Conservation (phyloP, 1,284 basidiomycete genomes). For the Naganishia cerealis region DNA sequence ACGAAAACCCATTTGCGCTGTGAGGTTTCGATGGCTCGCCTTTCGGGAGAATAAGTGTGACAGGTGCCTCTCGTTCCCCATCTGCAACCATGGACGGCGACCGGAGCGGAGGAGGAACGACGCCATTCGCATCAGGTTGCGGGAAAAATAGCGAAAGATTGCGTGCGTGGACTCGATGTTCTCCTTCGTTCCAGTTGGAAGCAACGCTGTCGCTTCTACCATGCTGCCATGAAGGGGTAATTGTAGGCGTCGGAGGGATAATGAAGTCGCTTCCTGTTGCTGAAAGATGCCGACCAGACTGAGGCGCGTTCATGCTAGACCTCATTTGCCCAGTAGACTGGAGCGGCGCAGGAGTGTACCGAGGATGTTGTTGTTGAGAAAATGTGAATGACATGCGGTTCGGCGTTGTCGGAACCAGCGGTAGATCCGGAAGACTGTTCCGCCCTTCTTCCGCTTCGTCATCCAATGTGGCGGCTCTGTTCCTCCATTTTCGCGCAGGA, state of each 20-base stretch:
- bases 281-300: constrained; percentile 11
- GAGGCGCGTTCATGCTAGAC: constrained; percentile 2
- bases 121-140: constrained; percentile 62
- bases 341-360: constrained; percentile 1
- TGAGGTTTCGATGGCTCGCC: constrained; percentile 46
- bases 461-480: background rate
- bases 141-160: constrained; percentile 91
- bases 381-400: constrained; percentile 27
- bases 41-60: constrained; percentile 56
- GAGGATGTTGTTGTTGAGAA: constrained; percentile 15
- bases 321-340: constrained; percentile 1
- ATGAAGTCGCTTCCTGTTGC: constrained; percentile 14
- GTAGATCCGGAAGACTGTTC: constrained; percentile 28
- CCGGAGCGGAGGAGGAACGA: constrained; percentile 7
- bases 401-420: constrained; percentile 24
- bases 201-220: constrained; percentile 17
- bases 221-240: constrained; percentile 20
- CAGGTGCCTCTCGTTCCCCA: constrained; percentile 56
- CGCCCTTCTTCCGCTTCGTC: constrained; percentile 28
- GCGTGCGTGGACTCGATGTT: constrained; percentile 72
- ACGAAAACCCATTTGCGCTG: constrained; percentile 65
- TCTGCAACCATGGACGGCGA: constrained; percentile 30
- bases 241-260: constrained; percentile 12
- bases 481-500: constrained; percentile 9
- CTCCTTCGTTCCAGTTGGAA: constrained; percentile 14